Percentiles rank a stretch among this genome's conserved stretches.
phyloP scores from a whole-genome alignment of 108 stramenopile genomes.

The Cylindrotheca fusiformis region DNA sequence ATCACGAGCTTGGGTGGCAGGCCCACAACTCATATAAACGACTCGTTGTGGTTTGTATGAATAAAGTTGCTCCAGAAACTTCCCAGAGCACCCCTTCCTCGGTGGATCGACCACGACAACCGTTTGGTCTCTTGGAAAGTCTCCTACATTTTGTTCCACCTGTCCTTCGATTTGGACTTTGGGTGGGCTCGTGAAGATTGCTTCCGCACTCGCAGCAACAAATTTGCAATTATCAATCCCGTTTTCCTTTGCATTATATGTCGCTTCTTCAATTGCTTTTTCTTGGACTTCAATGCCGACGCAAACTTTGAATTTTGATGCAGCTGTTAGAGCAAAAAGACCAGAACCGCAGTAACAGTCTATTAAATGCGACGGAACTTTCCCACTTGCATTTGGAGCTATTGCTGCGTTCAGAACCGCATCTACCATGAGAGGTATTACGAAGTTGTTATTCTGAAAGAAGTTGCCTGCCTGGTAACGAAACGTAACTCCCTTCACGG shows the following conservation, averaged over 20 bases:
- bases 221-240: slow-evolving; percentile 83
- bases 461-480: slow-evolving; percentile 94
- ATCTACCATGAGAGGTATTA: slow-evolving; percentile 91
- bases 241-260: slow-evolving; percentile 80
- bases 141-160: slow-evolving; percentile 40
- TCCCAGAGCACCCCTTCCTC: slow-evolving; percentile 89
- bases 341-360: slow-evolving; percentile 99
- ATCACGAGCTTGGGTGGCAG: slow-evolving; percentile 95
- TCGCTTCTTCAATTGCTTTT: slow-evolving; percentile 83
- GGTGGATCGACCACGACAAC: slow-evolving; percentile 97
- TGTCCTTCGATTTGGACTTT: slow-evolving; percentile 9
- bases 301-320: slow-evolving; percentile 71
- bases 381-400: slow-evolving; percentile 5
- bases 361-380: slow-evolving; percentile 58
- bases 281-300: slow-evolving; percentile 95
- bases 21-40: slow-evolving; percentile 97
- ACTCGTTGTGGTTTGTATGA: slow-evolving; percentile 81
- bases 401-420: slow-evolving; percentile 67
- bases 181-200: slow-evolving; percentile 69
- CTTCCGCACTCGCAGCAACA: slow-evolving; percentile 86
- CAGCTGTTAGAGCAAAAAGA: slow-evolving; percentile 82
- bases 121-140: slow-evolving; percentile 79
- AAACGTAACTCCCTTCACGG: slow-evolving; percentile 67
- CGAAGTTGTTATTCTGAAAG: slow-evolving; percentile 95
- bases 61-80: slow-evolving; percentile 90